Conservation (phyloP, 2,329 filamentous ascomycete genomes). For the Fusarium illudens region DNA sequence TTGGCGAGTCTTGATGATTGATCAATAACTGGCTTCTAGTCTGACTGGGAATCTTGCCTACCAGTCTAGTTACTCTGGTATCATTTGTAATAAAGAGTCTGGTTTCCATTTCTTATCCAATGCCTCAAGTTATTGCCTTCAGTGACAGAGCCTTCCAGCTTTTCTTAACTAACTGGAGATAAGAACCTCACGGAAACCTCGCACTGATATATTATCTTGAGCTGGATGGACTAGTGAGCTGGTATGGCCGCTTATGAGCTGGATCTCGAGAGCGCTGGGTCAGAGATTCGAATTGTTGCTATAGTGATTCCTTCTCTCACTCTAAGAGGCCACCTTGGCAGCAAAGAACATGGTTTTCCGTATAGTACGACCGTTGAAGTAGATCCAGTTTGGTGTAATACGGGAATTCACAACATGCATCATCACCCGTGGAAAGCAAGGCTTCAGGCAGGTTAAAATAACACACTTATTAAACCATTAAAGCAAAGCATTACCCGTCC, state of each 20-base stretch:
- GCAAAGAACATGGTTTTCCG: neutral
- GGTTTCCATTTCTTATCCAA: neutral
- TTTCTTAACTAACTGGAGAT: neutral
- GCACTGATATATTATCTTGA: too few species aligned
- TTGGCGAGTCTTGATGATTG: constrained; percentile 16
- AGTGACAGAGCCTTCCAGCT: neutral
- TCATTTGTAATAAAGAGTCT: neutral
- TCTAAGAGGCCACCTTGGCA: neutral
- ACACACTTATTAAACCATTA: neutral
- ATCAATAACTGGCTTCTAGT: neutral
- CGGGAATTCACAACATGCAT: neutral
- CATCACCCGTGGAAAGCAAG: neutral
- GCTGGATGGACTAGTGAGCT: too few species aligned
- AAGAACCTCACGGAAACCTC: too few species aligned
- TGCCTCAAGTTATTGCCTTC: neutral
- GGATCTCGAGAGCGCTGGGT: neutral
- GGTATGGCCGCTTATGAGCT: too few species aligned
- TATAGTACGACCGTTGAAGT: neutral
- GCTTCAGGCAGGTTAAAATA: neutral
- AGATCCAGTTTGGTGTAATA: too few species aligned
- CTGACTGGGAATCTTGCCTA: too few species aligned
- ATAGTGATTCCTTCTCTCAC: neutral
- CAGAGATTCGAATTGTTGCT: neutral
- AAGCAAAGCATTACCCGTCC: neutral
- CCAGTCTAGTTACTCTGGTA: neutral